Conservation (phyloP, 345 rosid genomes). For the Citrus inodora region DNA sequence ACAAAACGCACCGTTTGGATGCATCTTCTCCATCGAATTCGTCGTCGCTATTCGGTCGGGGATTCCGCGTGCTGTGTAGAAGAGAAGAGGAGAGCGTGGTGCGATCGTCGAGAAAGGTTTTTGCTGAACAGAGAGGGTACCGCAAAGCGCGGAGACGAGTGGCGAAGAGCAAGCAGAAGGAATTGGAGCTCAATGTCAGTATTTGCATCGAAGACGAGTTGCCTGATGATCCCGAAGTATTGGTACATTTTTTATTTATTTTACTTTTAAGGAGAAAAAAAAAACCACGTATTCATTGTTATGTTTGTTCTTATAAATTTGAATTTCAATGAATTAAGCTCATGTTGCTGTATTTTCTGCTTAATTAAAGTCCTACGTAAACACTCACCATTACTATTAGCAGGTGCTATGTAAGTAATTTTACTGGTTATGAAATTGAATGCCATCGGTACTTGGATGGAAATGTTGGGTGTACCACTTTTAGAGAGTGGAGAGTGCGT, state of each 20-base stretch:
- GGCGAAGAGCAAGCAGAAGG: conserved; percentile 48
- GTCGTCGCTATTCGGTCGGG: conserved; percentile 26
- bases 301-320: not conserved
- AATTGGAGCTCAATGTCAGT: conserved; percentile 69
- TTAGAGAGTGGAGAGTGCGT: not conserved
- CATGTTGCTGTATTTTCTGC: not conserved
- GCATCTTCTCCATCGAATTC: conserved; percentile 9
- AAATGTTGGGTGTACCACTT: not conserved
- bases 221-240: conserved; percentile 82
- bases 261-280: not conserved
- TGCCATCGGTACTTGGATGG: not conserved
- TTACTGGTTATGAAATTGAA: not conserved
- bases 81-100: conserved; percentile 24
- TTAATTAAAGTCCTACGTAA: too few species aligned
- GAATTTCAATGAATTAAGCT: not conserved
- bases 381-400: too few species aligned
- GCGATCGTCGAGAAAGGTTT: conserved; percentile 23
- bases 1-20: conserved; percentile 12
- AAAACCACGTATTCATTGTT: not conserved
- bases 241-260: conserved; percentile 33
- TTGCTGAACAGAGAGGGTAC: conserved; percentile 57
- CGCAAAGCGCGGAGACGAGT: conserved; percentile 53
- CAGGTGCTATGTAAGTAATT: too few species aligned
- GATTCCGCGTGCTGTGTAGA: conserved; percentile 34
- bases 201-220: conserved; percentile 83